Conservation (phyloP, 2,329 filamentous ascomycete genomes). For the Sporothrix schenckii region DNA sequence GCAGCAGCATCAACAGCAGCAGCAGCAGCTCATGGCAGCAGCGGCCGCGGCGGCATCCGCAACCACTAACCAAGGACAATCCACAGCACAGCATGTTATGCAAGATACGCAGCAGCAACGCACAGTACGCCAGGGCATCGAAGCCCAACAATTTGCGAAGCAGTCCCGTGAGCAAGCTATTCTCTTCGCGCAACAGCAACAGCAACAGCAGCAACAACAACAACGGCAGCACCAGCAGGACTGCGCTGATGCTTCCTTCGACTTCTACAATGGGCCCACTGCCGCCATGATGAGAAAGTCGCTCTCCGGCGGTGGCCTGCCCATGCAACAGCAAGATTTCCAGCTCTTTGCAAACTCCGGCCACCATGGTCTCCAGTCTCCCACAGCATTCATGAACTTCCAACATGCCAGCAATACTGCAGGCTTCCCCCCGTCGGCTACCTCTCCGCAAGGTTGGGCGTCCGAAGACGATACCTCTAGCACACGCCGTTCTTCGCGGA, state of each 20-base stretch:
- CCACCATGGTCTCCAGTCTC: constrained; percentile 50
- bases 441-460: constrained; percentile 52
- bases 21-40: constrained; percentile 31
- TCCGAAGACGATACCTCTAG: constrained; percentile 54
- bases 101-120: constrained; percentile 89
- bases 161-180: constrained; percentile 55
- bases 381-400: constrained; percentile 54
- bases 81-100: constrained; percentile 73
- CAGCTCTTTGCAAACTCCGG: constrained; percentile 52
- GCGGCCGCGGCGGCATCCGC: constrained; percentile 34
- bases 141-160: constrained; percentile 43
- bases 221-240: constrained; percentile 34
- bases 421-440: constrained; percentile 39
- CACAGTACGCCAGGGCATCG: constrained; percentile 73
- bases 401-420: constrained; percentile 43
- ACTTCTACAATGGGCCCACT: constrained; percentile 50
- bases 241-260: constrained; percentile 51
- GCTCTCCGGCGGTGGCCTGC: constrained; percentile 33
- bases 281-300: constrained; percentile 54
- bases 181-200: constrained; percentile 49
- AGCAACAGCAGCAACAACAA: constrained; percentile 31
- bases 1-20: constrained; percentile 36
- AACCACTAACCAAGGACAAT: constrained; percentile 60
- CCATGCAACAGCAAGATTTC: constrained; percentile 50
- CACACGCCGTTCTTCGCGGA: constrained; percentile 49